Conservation (phyloP, 208 protist genomes). For the Acanthamoeba sp. region DNA sequence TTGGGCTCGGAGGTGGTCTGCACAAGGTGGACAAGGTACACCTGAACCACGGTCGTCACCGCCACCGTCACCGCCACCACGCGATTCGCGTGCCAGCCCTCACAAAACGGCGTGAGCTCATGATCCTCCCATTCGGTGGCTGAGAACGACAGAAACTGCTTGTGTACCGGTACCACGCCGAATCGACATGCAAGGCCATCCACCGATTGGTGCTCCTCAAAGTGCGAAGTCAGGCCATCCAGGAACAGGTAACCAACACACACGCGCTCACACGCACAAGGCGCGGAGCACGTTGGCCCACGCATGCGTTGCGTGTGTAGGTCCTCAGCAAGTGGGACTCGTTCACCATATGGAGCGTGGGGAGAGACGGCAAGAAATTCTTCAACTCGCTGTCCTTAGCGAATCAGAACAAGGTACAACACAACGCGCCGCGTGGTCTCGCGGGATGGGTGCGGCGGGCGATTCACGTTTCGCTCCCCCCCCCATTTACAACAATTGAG, state of each 20-base stretch:
- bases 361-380: slow-evolving; percentile 56
- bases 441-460: too few relatives aligned
- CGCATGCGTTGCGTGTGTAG: neutral
- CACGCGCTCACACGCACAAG: neutral
- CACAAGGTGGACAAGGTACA: slow-evolving; percentile 58
- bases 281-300: too few relatives aligned
- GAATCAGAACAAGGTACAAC: slow-evolving; percentile 59
- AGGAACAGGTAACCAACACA: slow-evolving; percentile 4
- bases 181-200: slow-evolving; percentile 39
- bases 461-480: too few relatives aligned
- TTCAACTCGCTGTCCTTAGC: slow-evolving; percentile 54
- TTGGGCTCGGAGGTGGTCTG: neutral
- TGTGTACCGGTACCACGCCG: slow-evolving; percentile 32
- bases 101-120: too few relatives aligned
- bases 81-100: too few relatives aligned
- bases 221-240: slow-evolving; percentile 37
- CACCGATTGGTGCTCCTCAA: slow-evolving; percentile 55
- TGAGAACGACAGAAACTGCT: neutral
- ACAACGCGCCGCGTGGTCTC: too few relatives aligned
- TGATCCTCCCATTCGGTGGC: too few relatives aligned
- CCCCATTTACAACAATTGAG: too few relatives aligned
- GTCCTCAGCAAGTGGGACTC: slow-evolving; percentile 66
- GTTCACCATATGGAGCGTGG: slow-evolving; percentile 62
- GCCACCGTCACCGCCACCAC: too few relatives aligned
- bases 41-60: too few relatives aligned